A percentile compares a stretch with the other conserved stretches of the same genome.
phyloP scores from a whole-genome alignment of 192 early-diverging fungal genomes.

The Funneliformis geosporum region DNA sequence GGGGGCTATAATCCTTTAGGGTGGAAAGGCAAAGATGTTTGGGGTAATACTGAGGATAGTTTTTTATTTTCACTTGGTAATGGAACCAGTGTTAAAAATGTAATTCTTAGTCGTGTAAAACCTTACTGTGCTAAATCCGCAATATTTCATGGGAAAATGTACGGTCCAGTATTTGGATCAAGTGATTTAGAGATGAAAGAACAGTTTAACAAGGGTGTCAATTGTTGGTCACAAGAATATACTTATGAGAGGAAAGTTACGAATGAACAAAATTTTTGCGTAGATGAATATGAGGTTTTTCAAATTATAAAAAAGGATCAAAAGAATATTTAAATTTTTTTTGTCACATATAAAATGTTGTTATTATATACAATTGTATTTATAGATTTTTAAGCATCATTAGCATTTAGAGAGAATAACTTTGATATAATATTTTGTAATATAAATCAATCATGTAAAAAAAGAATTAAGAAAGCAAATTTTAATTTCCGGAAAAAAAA shows the following conservation, averaged over 20 bases:
- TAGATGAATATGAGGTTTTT: conserved; percentile 1
- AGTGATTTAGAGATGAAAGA: not conserved
- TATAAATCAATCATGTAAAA: no score
- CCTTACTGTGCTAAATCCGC: not conserved
- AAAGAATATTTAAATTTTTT: no score
- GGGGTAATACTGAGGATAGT: not conserved
- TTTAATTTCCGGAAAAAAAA: no score
- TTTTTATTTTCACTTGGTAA: not conserved
- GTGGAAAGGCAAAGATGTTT: not conserved
- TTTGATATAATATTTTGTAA: no score
- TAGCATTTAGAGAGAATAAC: no score
- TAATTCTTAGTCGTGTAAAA: not conserved
- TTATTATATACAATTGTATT: no score
- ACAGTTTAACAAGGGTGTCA: not conserved
- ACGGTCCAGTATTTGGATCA: not conserved
- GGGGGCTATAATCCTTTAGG: not conserved
- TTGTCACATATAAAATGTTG: no score
- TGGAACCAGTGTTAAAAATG: not conserved
- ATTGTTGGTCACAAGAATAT: not conserved
- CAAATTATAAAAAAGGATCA: no score
- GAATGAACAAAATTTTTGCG: not conserved
- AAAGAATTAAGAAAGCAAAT: no score
- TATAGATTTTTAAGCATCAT: no score
- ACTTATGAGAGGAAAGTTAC: not conserved
- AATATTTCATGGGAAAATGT: no score